A percentile compares a stretch with the other conserved stretches of the same genome.
phyloP scores from a whole-genome alignment of 805 yeast genomes.

The Barnettozyma pratensis region DNA sequence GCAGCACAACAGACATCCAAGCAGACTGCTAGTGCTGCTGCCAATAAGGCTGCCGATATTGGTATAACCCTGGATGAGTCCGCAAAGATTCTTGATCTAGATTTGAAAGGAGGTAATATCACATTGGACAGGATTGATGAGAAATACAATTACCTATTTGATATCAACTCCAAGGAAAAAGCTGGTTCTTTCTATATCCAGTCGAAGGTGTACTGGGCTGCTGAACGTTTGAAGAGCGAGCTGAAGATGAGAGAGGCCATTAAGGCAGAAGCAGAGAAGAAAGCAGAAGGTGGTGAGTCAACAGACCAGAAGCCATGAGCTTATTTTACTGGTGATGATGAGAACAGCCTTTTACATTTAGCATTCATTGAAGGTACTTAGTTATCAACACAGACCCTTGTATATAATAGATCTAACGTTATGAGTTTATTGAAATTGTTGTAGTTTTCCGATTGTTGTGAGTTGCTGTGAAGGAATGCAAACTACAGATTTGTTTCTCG shows the following conservation, averaged over 20 bases:
- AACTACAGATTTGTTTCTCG: too few species aligned
- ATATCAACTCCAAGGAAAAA: slow-evolving; percentile 86
- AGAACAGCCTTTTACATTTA: neutral
- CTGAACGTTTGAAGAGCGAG: slow-evolving; percentile 84
- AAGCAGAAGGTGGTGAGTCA: slow-evolving; percentile 4
- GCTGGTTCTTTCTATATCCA: slow-evolving; percentile 96
- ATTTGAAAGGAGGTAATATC: slow-evolving; percentile 40
- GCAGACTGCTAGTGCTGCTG: slow-evolving; percentile 48
- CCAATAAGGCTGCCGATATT: slow-evolving; percentile 43
- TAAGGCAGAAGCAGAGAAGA: slow-evolving; percentile 20
- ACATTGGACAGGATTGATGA: slow-evolving; percentile 58
- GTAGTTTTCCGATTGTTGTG: too few species aligned
- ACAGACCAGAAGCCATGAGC: slow-evolving; percentile 2
- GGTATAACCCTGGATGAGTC: slow-evolving; percentile 90
- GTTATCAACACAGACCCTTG: neutral
- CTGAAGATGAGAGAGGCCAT: slow-evolving; percentile 49
- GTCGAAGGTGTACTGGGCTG: slow-evolving; percentile 89
- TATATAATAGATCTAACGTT: neutral
- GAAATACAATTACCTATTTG: slow-evolving; percentile 78
- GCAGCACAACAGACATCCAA: slow-evolving; percentile 92
- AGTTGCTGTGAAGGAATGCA: too few species aligned
- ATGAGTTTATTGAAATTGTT: neutral
- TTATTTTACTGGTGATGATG: neutral
- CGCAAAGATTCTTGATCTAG: slow-evolving; percentile 81
- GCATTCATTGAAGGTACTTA: neutral